A percentile compares a stretch with the other conserved stretches of the same genome.
phyloP scores from a whole-genome alignment of 202 grass and related monocot genomes.

The Zizania palustris region DNA sequence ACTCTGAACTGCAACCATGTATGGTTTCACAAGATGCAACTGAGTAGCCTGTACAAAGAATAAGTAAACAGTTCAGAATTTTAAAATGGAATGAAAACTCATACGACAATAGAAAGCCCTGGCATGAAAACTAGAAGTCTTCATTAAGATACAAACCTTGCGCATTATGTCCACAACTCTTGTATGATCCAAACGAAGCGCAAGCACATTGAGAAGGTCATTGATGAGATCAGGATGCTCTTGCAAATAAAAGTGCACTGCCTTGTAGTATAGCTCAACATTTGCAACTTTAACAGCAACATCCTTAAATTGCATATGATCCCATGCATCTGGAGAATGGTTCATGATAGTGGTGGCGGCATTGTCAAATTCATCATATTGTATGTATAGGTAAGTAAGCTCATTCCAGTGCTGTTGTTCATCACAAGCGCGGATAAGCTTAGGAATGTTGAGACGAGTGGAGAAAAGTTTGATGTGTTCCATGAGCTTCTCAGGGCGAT shows the following conservation, averaged over 20 bases:
- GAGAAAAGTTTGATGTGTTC: conserved; percentile 98
- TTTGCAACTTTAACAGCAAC: conserved; percentile 91
- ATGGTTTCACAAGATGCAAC: conserved; percentile 96
- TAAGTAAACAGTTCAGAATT: conserved; percentile 25
- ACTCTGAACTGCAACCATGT: conserved; percentile 98
- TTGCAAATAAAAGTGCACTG: conserved; percentile 95
- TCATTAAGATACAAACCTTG: conserved; percentile 60
- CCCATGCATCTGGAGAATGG: conserved; percentile 98
- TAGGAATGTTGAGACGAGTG: conserved; percentile 85
- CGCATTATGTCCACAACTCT: conserved; percentile 91
- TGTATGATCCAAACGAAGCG: conserved; percentile 84
- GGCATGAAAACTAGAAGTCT: neutral
- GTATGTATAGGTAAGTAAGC: conserved; percentile 89
- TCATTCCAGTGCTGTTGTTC: conserved; percentile 97
- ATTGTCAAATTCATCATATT: conserved; percentile 97
- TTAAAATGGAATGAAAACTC: conserved; percentile 8
- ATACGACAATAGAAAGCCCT: neutral
- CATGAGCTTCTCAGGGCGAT: conserved; percentile 88
- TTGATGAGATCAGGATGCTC: conserved; percentile 95
- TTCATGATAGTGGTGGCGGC: conserved; percentile 97
- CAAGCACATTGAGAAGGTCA: conserved; percentile 88
- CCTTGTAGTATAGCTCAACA: conserved; percentile 95
- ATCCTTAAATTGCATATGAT: conserved; percentile 99
- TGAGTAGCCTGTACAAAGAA: conserved; percentile 65
- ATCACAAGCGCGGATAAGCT: conserved; percentile 94